Percentiles rank a stretch among this genome's conserved stretches.
These are phyloP conservation scores for Pistacia integerrima DNA, from an alignment of 345 rosid species.

Conservation along the genomic window DNA sequence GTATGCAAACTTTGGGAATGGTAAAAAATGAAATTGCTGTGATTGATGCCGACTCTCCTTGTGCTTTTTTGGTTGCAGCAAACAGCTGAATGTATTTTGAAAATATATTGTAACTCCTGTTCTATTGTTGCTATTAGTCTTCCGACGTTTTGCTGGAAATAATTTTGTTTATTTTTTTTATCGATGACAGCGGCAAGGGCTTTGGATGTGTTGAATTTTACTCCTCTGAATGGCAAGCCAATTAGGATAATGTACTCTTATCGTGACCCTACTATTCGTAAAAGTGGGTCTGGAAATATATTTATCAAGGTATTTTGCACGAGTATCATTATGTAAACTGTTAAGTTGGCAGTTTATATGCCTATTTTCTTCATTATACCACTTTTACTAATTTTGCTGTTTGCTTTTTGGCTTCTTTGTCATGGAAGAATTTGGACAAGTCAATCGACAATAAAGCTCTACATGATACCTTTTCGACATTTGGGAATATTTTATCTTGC, in stretches of 20 bases:
- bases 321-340: neutral
- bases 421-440: conserved; percentile 72
- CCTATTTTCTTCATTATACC: neutral
- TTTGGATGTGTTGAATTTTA: conserved; percentile 70
- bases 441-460: conserved; percentile 77
- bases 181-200: conserved; percentile 71
- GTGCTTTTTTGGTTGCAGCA: neutral
- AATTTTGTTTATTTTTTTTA: neutral
- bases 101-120: neutral
- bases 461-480: conserved; percentile 64
- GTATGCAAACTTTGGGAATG: neutral
- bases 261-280: conserved; percentile 75
- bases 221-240: conserved; percentile 75
- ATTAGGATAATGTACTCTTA: conserved; percentile 83
- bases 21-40: neutral
- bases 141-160: neutral
- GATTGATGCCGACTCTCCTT: neutral
- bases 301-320: conserved; percentile 54
- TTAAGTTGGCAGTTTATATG: neutral
- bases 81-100: neutral
- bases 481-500: conserved; percentile 72
- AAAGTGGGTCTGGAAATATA: conserved; percentile 76
- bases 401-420: conserved; percentile 8
- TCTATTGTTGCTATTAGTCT: neutral
- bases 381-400: conserved; percentile 13